Conservation (phyloP, 305 asterid species). For the Salvia sclarea region DNA sequence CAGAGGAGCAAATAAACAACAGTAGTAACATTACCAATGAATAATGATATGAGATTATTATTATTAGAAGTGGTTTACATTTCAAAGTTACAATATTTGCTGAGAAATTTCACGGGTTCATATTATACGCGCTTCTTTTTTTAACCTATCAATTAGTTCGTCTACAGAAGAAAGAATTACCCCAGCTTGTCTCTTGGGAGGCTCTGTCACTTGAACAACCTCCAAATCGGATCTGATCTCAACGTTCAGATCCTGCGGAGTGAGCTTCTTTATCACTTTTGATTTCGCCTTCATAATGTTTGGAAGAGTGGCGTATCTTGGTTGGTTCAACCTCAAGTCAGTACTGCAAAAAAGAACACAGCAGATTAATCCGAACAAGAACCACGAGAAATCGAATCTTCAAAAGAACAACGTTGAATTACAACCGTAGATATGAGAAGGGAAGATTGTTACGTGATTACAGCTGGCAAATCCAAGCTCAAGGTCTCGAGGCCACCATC, state of each 20-base stretch:
- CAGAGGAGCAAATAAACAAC: neutral
- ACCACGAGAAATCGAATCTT: neutral
- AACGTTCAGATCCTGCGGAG: constrained; percentile 70
- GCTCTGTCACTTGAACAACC: constrained; percentile 77
- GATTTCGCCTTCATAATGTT: constrained; percentile 97
- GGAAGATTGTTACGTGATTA: constrained; percentile 62
- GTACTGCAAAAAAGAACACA: constrained; percentile 51
- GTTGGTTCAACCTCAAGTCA: constrained; percentile 90
- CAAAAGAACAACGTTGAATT: no score
- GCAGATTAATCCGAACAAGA: neutral
- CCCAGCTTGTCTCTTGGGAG: constrained; percentile 90
- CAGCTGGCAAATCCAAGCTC: constrained; percentile 83
- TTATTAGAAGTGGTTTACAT: neutral
- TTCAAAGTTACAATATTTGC: neutral
- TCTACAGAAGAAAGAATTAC: constrained; percentile 78
- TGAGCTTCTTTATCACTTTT: constrained; percentile 71
- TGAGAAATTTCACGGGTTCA: constrained; percentile 31
- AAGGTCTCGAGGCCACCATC: constrained; percentile 91
- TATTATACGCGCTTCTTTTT: constrained; percentile 72
- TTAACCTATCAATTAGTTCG: constrained; percentile 83
- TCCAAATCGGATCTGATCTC: constrained; percentile 72
- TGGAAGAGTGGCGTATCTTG: constrained; percentile 92
- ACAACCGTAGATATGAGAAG: neutral
- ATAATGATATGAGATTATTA: neutral
- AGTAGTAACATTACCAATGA: neutral